These are phyloP conservation scores for Azolla pinnata DNA, from an alignment of 75 land plant species.

Conservation along the genomic window DNA sequence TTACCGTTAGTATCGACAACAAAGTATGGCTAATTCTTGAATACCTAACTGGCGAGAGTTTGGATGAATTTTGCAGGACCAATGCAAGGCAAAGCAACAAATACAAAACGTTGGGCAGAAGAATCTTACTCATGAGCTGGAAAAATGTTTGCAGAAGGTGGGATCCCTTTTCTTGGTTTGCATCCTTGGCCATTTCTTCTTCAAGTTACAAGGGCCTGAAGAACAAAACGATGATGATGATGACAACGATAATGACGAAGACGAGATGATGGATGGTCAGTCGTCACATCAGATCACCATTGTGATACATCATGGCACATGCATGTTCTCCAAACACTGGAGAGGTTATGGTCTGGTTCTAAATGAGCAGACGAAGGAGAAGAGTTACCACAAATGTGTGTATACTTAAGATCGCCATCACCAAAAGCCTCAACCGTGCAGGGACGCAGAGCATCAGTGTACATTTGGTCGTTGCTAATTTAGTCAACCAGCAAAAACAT, in stretches of 20 bases:
- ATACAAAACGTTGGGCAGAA: neutral
- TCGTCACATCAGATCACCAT: neutral
- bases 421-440: too few species aligned
- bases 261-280: neutral
- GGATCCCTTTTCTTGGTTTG: neutral
- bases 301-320: neutral
- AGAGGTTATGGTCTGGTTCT: too few species aligned
- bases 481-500: too few species aligned
- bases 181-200: neutral
- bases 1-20: too few species aligned
- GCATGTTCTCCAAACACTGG: too few species aligned
- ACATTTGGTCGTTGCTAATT: too few species aligned
- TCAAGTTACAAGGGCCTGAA: neutral
- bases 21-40: too few species aligned
- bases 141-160: neutral
- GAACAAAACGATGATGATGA: neutral
- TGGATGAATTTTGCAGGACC: neutral
- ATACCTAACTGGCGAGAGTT: too few species aligned
- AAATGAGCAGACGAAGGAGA: too few species aligned
- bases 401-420: too few species aligned
- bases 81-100: neutral
- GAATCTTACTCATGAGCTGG: slow-evolving; percentile 4
- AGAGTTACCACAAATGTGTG: too few species aligned
- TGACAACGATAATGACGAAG: neutral
- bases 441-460: too few species aligned